phyloP scores from a whole-genome alignment of 257 asterid genomes.

The Fraxinus americana region DNA sequence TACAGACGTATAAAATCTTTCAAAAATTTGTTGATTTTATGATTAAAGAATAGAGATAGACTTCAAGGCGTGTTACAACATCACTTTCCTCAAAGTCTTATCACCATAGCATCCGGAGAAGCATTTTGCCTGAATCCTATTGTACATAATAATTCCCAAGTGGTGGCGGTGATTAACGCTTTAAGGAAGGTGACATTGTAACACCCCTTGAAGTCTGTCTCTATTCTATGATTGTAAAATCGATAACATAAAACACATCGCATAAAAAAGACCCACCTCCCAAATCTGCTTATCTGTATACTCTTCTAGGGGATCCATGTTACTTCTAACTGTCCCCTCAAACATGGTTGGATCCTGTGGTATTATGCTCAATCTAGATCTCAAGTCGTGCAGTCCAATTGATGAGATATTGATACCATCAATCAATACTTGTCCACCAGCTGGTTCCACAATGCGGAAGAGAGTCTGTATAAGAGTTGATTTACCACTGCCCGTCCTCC shows the following conservation, averaged over 20 bases:
- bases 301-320: constrained; percentile 81
- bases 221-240: not conserved
- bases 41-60: not conserved
- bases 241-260: not conserved
- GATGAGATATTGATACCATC: constrained; percentile 62
- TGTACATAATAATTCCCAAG: not conserved
- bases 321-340: constrained; percentile 26
- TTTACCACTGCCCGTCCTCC: constrained; percentile 38
- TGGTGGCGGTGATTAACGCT: constrained; percentile 29
- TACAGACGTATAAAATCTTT: no score
- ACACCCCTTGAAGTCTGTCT: not conserved
- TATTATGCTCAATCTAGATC: constrained; percentile 56
- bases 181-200: not conserved
- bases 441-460: constrained; percentile 41
- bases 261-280: constrained; percentile 57
- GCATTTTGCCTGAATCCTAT: not conserved
- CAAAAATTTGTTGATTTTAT: not conserved
- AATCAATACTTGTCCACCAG: constrained; percentile 58
- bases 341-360: constrained; percentile 39
- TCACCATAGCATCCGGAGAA: not conserved
- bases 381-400: constrained; percentile 82
- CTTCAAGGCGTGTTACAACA: not conserved
- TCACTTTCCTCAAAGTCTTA: no score
- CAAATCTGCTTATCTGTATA: constrained; percentile 47
- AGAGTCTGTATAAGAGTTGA: constrained; percentile 30